phyloP scores from a whole-genome alignment of 1,284 basidiomycete genomes.

The Naganishia cerealis region DNA sequence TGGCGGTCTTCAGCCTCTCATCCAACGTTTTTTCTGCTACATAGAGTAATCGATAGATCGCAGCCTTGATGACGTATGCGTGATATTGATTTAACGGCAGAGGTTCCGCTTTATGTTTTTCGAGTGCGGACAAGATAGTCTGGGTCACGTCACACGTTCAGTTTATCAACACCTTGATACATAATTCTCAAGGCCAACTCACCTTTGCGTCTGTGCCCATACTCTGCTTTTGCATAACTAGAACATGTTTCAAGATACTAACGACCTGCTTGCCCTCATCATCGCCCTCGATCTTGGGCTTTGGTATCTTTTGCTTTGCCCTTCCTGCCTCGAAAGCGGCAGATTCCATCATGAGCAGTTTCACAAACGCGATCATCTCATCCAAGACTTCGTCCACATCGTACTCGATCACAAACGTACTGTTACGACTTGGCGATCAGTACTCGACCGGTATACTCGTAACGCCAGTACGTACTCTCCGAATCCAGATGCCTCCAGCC shows the following conservation, averaged over 20 bases:
- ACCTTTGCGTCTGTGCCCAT: constrained; percentile 14
- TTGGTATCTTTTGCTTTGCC: constrained; percentile 75
- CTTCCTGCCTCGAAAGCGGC: constrained; percentile 67
- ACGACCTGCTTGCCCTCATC: constrained; percentile 43
- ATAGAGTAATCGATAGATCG: constrained; percentile 13
- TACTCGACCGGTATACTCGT: too few relatives aligned
- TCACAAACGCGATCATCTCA: constrained; percentile 68
- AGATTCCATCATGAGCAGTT: constrained; percentile 64
- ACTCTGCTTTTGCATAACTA: constrained; percentile 52
- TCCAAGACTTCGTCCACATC: constrained; percentile 63
- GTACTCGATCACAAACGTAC: constrained; percentile 65
- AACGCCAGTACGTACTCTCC: constrained; percentile 70
- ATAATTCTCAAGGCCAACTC: not conserved
- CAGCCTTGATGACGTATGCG: constrained; percentile 20
- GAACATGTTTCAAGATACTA: constrained; percentile 57
- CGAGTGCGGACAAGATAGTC: constrained; percentile 10
- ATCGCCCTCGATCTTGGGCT: constrained; percentile 62
- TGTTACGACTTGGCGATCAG: constrained; percentile 11
- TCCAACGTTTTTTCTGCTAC: constrained; percentile 17
- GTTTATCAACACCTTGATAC: not conserved
- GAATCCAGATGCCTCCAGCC: constrained; percentile 75
- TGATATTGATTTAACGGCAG: constrained; percentile 45
- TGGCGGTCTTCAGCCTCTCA: constrained; percentile 11
- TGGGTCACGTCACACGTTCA: not conserved
- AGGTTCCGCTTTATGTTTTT: constrained; percentile 11